phyloP scores from a whole-genome alignment of 2,329 filamentous ascomycete genomes.

The Cordyceps tenuipes region DNA sequence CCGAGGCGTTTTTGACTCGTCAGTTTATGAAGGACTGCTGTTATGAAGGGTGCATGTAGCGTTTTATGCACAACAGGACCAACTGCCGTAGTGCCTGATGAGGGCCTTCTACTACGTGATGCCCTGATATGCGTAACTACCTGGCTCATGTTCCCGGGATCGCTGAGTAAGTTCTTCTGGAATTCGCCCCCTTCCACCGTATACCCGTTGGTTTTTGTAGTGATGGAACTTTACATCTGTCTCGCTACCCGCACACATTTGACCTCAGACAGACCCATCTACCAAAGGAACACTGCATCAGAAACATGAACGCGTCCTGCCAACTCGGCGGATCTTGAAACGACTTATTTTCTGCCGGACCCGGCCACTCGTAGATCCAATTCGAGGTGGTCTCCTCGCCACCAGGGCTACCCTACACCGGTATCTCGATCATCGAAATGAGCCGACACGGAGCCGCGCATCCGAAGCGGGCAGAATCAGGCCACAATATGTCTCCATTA shows the following conservation, averaged over 20 bases:
- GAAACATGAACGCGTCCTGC: not conserved
- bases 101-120: not conserved
- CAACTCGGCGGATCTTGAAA: not conserved
- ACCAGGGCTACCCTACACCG: slow-evolving; percentile 3
- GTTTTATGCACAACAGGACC: not conserved
- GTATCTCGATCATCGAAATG: slow-evolving; percentile 9
- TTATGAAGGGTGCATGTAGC: not conserved
- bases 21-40: not conserved
- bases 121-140: not conserved
- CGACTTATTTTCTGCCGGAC: not conserved
- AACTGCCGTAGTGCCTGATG: not conserved
- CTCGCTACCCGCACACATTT: too few relatives aligned
- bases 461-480: not conserved
- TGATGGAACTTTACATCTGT: too few relatives aligned
- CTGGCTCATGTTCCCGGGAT: too few relatives aligned
- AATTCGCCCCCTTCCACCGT: not conserved
- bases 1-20: not conserved
- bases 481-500: not conserved
- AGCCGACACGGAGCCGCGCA: slow-evolving; percentile 7
- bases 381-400: not conserved
- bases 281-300: not conserved
- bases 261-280: not conserved
- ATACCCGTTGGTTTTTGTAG: not conserved
- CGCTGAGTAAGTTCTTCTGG: not conserved
- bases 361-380: not conserved